phyloP scores from a whole-genome alignment of 176 grass and related monocot genomes.

The Oryza coarctata region DNA sequence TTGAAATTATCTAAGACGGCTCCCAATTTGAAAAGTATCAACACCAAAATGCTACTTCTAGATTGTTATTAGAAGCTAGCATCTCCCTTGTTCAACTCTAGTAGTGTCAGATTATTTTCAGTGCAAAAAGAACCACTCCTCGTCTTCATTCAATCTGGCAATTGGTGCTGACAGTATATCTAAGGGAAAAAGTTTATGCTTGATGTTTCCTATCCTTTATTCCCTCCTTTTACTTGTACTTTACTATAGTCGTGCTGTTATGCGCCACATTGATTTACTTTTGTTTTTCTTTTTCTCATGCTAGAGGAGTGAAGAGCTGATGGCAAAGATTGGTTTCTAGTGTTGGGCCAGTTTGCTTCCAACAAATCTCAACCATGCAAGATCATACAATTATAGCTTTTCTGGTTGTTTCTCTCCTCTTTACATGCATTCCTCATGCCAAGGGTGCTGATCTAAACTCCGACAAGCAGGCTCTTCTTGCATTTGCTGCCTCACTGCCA shows the following conservation, averaged over 20 bases:
- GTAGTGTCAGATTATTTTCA: neutral
- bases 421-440: constrained; percentile 41
- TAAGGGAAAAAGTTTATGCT: constrained; percentile 36
- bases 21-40: constrained; percentile 3
- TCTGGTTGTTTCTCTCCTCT: constrained; percentile 49
- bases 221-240: neutral
- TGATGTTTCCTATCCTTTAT: constrained; percentile 33
- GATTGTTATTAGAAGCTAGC: constrained; percentile 1
- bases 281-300: constrained; percentile 22
- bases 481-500: constrained; percentile 76
- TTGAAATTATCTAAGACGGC: constrained; percentile 20
- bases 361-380: constrained; percentile 46
- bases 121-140: neutral
- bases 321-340: constrained; percentile 20
- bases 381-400: constrained; percentile 20
- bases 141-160: constrained; percentile 14
- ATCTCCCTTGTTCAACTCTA: neutral
- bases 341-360: constrained; percentile 12
- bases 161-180: constrained; percentile 29
- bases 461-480: constrained; percentile 82
- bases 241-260: constrained; percentile 2
- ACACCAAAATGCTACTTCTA: neutral
- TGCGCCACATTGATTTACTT: constrained; percentile 12
- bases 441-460: constrained; percentile 71
- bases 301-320: constrained; percentile 37